Evolutionary conservation across 2,329 filamentous ascomycete genomes (phyloP).

Genomic region (Falciphora oryzae): DNA sequence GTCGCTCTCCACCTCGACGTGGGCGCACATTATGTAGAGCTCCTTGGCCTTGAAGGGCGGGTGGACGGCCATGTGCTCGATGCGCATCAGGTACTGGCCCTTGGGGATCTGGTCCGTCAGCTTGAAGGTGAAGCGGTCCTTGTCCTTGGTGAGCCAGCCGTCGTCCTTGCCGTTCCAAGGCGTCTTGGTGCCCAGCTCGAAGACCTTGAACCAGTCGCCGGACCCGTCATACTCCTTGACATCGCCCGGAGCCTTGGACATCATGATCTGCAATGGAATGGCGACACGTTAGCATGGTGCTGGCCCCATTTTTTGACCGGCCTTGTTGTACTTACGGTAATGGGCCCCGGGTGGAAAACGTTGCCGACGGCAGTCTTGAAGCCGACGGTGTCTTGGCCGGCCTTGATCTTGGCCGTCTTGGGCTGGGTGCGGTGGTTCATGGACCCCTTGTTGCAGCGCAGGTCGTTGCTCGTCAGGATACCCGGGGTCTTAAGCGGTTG

Average conservation of each 20-base stretch:
- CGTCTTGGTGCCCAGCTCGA: slow-evolving; percentile 13
- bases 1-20: slow-evolving; percentile 14
- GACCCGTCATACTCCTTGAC: slow-evolving; percentile 23
- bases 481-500: slow-evolving; percentile 21
- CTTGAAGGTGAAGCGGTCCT: slow-evolving; percentile 15
- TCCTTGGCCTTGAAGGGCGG: slow-evolving; percentile 14
- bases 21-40: slow-evolving; percentile 16
- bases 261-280: slow-evolving; percentile 15
- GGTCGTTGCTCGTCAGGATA: slow-evolving; percentile 21
- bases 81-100: slow-evolving; percentile 17
- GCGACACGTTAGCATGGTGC: not conserved
- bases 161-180: slow-evolving; percentile 16
- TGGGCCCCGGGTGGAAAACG: slow-evolving; percentile 15
- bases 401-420: slow-evolving; percentile 18
- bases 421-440: slow-evolving; percentile 19
- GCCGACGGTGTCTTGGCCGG: slow-evolving; percentile 17
- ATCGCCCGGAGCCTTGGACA: slow-evolving; percentile 22
- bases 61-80: slow-evolving; percentile 17
- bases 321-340: slow-evolving; percentile 11
- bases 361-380: slow-evolving; percentile 13
- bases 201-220: slow-evolving; percentile 22
- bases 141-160: slow-evolving; percentile 13
- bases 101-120: slow-evolving; percentile 14
- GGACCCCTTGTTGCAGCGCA: slow-evolving; percentile 25
- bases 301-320: no score